Conservation (phyloP, 202 grass and related monocot genomes). For the Setaria viridis region DNA sequence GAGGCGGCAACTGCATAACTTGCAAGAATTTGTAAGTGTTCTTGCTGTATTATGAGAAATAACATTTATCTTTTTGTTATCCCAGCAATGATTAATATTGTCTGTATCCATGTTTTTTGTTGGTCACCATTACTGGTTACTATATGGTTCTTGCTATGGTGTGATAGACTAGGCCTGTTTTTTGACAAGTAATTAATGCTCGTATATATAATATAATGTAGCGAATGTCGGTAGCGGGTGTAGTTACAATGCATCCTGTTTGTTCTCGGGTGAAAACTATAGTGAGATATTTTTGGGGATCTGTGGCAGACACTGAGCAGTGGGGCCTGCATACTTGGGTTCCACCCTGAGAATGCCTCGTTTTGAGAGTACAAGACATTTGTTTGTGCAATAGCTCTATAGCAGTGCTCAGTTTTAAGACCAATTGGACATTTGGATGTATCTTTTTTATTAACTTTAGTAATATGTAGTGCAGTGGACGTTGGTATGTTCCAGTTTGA, state of each 20-base stretch:
- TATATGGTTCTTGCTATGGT: slow-evolving; percentile 1
- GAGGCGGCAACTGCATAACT: slow-evolving; percentile 64
- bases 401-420: slow-evolving; percentile 1
- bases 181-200: background rate
- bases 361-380: background rate
- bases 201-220: background rate
- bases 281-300: background rate
- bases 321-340: background rate
- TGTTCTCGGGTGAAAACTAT: background rate
- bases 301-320: background rate
- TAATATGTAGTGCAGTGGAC: background rate
- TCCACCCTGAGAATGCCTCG: background rate
- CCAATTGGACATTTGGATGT: background rate
- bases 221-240: background rate
- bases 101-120: slow-evolving; percentile 1
- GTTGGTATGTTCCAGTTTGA: background rate
- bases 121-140: background rate
- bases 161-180: slow-evolving; percentile 6
- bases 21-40: slow-evolving; percentile 63
- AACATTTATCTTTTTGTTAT: slow-evolving; percentile 13
- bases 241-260: background rate
- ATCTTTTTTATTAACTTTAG: background rate
- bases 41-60: slow-evolving; percentile 1
- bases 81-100: background rate
- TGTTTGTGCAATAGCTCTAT: background rate